These are phyloP conservation scores for Phytomonas sp. DNA, from an alignment of 208 protist genomes.

Conservation along the genomic window DNA sequence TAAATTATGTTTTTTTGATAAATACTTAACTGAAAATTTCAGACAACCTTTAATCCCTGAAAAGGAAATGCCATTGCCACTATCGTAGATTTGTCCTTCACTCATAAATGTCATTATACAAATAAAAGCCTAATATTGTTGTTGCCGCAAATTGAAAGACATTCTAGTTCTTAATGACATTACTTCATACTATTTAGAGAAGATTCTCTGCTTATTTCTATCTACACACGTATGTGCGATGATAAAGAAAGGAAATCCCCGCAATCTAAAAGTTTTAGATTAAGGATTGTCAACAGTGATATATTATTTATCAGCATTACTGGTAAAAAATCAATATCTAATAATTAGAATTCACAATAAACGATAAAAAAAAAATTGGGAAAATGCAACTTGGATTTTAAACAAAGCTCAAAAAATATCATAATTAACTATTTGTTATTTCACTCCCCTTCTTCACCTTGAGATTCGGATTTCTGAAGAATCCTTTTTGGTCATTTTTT, in stretches of 20 bases:
- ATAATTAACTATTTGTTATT: conserved; percentile 6
- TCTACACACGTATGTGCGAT: too few relatives aligned
- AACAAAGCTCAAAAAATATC: conserved; percentile 16
- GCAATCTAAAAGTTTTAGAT: neutral
- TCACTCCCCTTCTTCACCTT: neutral
- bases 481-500: neutral
- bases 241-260: too few relatives aligned
- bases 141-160: too few relatives aligned
- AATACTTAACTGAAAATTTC: neutral
- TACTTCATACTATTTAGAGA: too few relatives aligned
- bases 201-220: too few relatives aligned
- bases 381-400: neutral
- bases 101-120: too few relatives aligned
- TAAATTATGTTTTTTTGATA: neutral
- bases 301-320: neutral
- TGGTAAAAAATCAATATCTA: conserved; percentile 14
- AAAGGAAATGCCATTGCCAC: neutral
- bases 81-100: neutral
- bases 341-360: conserved; percentile 3
- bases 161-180: too few relatives aligned
- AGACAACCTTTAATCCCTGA: neutral
- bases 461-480: neutral
- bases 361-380: conserved; percentile 7
- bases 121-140: too few relatives aligned
- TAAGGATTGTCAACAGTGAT: neutral